Evolutionary conservation across 2,329 filamentous ascomycete species (phyloP).

Genomic region (Venturia oleaginea): DNA sequence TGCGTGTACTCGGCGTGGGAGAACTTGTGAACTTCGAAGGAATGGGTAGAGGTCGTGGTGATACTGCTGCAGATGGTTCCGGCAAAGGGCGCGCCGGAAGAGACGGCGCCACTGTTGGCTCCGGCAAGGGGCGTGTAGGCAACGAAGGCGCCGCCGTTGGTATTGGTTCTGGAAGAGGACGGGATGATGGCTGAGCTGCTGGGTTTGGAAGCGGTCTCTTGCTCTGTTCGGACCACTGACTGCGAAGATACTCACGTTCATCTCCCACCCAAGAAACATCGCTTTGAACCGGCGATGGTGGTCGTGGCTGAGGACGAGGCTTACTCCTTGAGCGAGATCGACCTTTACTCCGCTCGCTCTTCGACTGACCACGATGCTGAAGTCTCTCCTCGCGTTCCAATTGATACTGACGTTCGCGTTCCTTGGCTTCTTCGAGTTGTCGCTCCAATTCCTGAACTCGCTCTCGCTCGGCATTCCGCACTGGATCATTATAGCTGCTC

Average conservation of each 20-base stretch:
- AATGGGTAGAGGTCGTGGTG: slow-evolving; percentile 25
- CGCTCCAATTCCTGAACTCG: slow-evolving; percentile 73
- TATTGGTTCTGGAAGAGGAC: slow-evolving; percentile 24
- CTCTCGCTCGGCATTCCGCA: slow-evolving; percentile 37
- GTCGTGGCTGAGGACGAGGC: slow-evolving; percentile 21
- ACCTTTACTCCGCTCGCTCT: slow-evolving; percentile 24
- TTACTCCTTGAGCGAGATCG: slow-evolving; percentile 26
- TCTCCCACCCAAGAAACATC: slow-evolving; percentile 58
- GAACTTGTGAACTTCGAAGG: slow-evolving; percentile 19
- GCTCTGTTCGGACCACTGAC: slow-evolving; percentile 27
- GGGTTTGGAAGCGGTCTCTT: slow-evolving; percentile 23
- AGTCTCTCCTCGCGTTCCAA: slow-evolving; percentile 47
- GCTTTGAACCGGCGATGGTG: slow-evolving; percentile 38
- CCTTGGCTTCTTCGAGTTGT: slow-evolving; percentile 58
- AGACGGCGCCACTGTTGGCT: slow-evolving; percentile 19
- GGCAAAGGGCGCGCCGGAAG: slow-evolving; percentile 19
- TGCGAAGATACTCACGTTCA: slow-evolving; percentile 55
- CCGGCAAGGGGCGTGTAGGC: slow-evolving; percentile 42
- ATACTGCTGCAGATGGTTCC: slow-evolving; percentile 13
- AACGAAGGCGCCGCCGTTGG: slow-evolving; percentile 19
- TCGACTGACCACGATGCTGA: slow-evolving; percentile 19
- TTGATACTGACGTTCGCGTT: slow-evolving; percentile 57
- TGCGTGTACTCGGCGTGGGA: slow-evolving; percentile 29
- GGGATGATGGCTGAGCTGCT: slow-evolving; percentile 28
- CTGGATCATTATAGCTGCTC: slow-evolving; percentile 29